These are phyloP conservation scores for Yamadazyma mexicana DNA, from an alignment of 1,139 yeast genomes.

Conservation along the genomic window DNA sequence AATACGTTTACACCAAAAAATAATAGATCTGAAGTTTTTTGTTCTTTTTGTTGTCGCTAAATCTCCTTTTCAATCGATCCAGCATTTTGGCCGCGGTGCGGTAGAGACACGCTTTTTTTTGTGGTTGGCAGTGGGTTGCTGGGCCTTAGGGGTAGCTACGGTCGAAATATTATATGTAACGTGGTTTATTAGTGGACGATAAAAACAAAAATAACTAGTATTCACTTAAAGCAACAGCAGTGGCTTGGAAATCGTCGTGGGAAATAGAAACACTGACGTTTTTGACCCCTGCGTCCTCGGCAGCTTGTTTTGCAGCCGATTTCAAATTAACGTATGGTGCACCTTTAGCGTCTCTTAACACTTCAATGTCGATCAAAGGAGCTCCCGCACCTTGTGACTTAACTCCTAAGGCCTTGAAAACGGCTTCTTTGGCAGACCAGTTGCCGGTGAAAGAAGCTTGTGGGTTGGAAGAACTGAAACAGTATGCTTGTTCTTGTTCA, in stretches of 20 bases:
- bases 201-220: constrained; percentile 25
- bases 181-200: too few species aligned
- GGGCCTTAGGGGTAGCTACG: too few species aligned
- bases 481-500: constrained; percentile 72
- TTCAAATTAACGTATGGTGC: constrained; percentile 78
- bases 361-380: constrained; percentile 85
- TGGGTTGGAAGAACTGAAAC: constrained; percentile 69
- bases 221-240: constrained; percentile 93
- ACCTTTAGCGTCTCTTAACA: constrained; percentile 69
- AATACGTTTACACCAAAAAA: too few species aligned
- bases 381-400: constrained; percentile 95
- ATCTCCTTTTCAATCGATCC: background rate
- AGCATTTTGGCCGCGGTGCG: background rate
- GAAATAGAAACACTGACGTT: constrained; percentile 84
- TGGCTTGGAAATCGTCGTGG: constrained; percentile 95
- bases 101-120: background rate
- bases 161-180: too few species aligned
- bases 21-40: background rate
- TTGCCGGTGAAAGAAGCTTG: constrained; percentile 95
- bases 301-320: constrained; percentile 78
- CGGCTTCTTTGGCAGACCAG: constrained; percentile 99
- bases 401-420: constrained; percentile 91
- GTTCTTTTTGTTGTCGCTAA: background rate
- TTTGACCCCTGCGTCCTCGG: constrained; percentile 67
- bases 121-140: too few species aligned